Evolutionary conservation across 2,329 filamentous ascomycete genomes (phyloP).

Genomic region (Cercospora citrullina): DNA sequence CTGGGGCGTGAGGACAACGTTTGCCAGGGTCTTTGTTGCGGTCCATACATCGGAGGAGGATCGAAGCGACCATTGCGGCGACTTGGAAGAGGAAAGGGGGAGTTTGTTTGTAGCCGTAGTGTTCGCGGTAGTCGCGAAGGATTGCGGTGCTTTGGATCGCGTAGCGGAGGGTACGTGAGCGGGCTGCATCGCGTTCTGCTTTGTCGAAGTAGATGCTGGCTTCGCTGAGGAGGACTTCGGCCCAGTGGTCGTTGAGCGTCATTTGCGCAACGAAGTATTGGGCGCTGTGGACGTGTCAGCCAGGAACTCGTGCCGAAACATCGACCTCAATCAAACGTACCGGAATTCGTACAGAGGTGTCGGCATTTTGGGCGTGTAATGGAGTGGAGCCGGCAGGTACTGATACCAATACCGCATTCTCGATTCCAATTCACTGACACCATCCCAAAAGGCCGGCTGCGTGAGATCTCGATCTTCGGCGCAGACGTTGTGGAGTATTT

Average conservation of each 20-base stretch:
- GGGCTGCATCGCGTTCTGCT: neutral
- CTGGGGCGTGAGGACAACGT: neutral
- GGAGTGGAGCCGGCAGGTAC: neutral
- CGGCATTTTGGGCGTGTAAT: neutral
- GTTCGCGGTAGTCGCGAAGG: neutral
- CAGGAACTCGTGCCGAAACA: too few species aligned
- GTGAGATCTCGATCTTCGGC: neutral
- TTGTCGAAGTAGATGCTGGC: neutral
- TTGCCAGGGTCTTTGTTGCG: neutral
- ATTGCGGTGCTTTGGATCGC: neutral
- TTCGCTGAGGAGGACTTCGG: neutral
- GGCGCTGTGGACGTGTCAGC: neutral
- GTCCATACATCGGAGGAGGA: neutral
- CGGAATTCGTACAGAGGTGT: neutral
- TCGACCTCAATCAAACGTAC: too few species aligned
- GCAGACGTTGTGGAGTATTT: neutral
- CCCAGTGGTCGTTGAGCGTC: neutral
- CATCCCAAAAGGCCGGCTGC: neutral
- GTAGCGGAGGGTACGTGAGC: neutral
- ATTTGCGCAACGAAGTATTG: neutral
- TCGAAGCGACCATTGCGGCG: neutral
- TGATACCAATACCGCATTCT: neutral
- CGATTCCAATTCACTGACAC: neutral
- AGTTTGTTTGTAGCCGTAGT: neutral
- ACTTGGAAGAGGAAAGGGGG: neutral